A percentile compares a stretch with the other conserved stretches of the same genome.
Conservation (phyloP, 495 filamentous ascomycete genomes). For the Neurospora pannonica region DNA sequence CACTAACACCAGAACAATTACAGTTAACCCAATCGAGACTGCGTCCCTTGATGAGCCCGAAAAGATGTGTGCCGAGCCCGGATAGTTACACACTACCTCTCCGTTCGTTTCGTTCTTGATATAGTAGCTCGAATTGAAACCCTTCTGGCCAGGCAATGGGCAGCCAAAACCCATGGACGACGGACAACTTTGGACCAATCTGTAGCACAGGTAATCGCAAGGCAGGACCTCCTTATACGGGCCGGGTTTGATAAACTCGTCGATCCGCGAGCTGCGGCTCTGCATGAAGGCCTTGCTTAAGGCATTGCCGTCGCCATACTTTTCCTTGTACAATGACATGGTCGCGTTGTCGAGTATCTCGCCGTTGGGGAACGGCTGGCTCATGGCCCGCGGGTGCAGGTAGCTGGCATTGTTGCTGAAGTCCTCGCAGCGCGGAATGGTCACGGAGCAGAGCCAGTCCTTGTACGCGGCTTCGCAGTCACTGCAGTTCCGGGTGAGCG, state of each 20-base stretch:
- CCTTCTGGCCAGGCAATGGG: slow-evolving; percentile 43
- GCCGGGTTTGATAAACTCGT: slow-evolving; percentile 61
- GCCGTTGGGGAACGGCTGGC: slow-evolving; percentile 59
- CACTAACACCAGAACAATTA: slow-evolving; percentile 7
- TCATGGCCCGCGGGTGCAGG: slow-evolving; percentile 61
- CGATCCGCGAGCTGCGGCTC: slow-evolving; percentile 64
- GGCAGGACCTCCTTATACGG: slow-evolving; percentile 92
- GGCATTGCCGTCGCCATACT: slow-evolving; percentile 1
- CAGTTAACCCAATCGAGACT: slow-evolving; percentile 12
- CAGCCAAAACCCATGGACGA: slow-evolving; percentile 69
- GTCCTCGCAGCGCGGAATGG: slow-evolving; percentile 84
- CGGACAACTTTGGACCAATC: slow-evolving; percentile 75
- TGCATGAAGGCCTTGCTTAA: slow-evolving; percentile 28
- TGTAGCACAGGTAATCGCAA: slow-evolving; percentile 74
- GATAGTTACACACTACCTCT: slow-evolving; percentile 37
- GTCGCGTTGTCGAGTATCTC: slow-evolving; percentile 38
- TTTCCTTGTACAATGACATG: slow-evolving; percentile 20
- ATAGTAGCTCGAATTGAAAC: slow-evolving; percentile 60
- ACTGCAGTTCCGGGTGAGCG: slow-evolving; percentile 61
- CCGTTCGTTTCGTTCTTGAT: slow-evolving; percentile 13
- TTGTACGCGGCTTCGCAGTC: slow-evolving; percentile 79
- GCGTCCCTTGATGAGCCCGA: slow-evolving; percentile 10
- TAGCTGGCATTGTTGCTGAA: slow-evolving; percentile 47
- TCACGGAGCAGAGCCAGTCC: slow-evolving; percentile 87
- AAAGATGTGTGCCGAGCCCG: slow-evolving; percentile 31